These are phyloP conservation scores for Chalaropsis thielavioides DNA, from an alignment of 2,329 filamentous ascomycete species.

Conservation along the genomic window DNA sequence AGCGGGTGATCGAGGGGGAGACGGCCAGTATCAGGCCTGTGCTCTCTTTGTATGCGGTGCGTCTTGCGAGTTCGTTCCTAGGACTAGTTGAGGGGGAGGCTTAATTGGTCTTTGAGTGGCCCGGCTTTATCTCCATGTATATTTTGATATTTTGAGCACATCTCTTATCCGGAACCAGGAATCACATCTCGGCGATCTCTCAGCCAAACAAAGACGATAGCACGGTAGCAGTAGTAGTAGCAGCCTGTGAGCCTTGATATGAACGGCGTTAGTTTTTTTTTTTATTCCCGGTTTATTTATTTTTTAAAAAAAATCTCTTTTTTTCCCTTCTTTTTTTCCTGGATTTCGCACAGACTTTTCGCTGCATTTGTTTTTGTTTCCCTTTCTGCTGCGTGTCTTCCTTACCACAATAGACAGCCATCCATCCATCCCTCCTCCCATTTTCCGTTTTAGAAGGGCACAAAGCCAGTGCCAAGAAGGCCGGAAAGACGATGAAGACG, in stretches of 20 bases:
- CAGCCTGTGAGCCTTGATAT: too few relatives aligned
- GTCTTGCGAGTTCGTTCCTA: neutral
- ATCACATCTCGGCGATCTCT: too few relatives aligned
- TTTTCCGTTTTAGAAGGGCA: neutral
- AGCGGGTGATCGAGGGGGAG: neutral
- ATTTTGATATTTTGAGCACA: neutral
- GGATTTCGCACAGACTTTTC: neutral
- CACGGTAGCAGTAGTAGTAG: too few relatives aligned
- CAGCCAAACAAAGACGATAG: too few relatives aligned
- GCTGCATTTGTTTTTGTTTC: neutral
- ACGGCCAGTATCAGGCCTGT: neutral
- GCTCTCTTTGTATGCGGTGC: neutral
- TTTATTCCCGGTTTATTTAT: neutral
- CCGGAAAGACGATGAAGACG: neutral
- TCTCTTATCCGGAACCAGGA: neutral
- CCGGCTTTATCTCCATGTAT: neutral
- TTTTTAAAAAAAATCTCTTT: neutral
- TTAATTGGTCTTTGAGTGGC: neutral
- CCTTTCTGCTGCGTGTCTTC: neutral
- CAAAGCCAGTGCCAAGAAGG: slow-evolving; percentile 1
- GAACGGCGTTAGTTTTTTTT: too few relatives aligned
- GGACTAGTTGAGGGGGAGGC: neutral
- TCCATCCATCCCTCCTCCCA: neutral
- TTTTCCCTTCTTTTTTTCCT: neutral
- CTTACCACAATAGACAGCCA: neutral